Evolutionary conservation across 331 rosid genomes (phyloP), one percentile per base, ranked within the genome.

Genomic region (Pyracantha coccinea): DNA sequence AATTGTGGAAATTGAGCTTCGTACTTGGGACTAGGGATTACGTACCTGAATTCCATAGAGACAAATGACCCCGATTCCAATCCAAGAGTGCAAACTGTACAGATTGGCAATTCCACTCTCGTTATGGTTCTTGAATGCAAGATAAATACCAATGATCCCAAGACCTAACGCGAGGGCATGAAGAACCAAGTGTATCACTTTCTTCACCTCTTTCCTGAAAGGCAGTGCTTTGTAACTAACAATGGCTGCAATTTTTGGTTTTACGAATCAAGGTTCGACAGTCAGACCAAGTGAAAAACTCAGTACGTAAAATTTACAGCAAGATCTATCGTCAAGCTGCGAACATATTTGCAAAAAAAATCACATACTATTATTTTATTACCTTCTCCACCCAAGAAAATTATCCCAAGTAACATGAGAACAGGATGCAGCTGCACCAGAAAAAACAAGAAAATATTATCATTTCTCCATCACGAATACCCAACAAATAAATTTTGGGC

Each of bases 11-110:
- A 2, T 3, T 17, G n/a, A 50, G 9, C 20, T 1, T 50, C 55
- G 55, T 50, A 50, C 4, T 16, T 50, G 55, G 55, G n/a, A 0
- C 16, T 16, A 50, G 55, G n/a, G 55, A 50, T 16, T 38, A 38
- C 45, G 45, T 91, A 94, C 99, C 97, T 94, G 97, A 81, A 92
- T 21, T 31, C 85, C 97, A 62, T 92, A 92, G 41, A 94, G 90
- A 61, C 19, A 70, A 61, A 94, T 89, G 66, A 90, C 91, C 19
- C 82, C 91, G 47, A 94, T 81, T 32, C 99, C 97, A 58, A 94
- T 77, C 99, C 99, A 90, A 60, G 99, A 92, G 74, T 94, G 97
- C 75, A 90, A 73, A 84, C 97, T 94, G 85, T 94, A 94, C 27
- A 94, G 86, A 88, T 94, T 92, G 74, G 87, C 90, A 75, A 94